These are phyloP conservation scores for Monilinia vaccinii-corymbosi DNA, from an alignment of 2,329 filamentous ascomycete species.

Conservation along the genomic window DNA sequence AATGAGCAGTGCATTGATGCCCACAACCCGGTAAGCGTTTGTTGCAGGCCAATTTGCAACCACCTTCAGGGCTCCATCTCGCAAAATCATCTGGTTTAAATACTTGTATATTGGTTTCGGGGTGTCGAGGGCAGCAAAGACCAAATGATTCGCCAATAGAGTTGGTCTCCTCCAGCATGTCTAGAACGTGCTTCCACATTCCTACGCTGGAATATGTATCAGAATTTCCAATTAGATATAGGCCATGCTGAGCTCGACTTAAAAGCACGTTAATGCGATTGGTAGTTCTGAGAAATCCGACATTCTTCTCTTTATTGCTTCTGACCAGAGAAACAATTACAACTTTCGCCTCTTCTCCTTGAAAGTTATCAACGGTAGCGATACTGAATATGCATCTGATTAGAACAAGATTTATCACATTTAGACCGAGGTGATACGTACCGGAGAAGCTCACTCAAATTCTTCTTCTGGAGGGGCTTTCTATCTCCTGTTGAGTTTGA, in stretches of 20 bases:
- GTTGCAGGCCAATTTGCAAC: conserved; percentile 30
- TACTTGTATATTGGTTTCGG: conserved; percentile 31
- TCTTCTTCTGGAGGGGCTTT: conserved; percentile 17
- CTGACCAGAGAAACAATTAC: conserved; percentile 62
- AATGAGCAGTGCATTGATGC: conserved; percentile 37
- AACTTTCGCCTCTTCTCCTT: conserved; percentile 59
- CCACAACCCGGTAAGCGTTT: conserved; percentile 33
- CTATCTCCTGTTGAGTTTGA: not conserved
- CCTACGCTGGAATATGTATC: conserved; percentile 44
- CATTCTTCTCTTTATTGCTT: conserved; percentile 49
- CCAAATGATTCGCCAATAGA: conserved; percentile 43
- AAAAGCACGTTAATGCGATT: conserved; percentile 65
- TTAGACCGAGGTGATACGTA: not conserved
- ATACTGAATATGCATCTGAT: conserved; percentile 11
- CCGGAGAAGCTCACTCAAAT: conserved; percentile 24
- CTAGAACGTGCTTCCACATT: conserved; percentile 56
- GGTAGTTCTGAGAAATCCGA: conserved; percentile 56
- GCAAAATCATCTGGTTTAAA: conserved; percentile 22
- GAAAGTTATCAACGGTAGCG: conserved; percentile 67
- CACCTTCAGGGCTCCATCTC: conserved; percentile 49
- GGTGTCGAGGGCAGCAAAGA: conserved; percentile 53
- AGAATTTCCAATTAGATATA: conserved; percentile 62
- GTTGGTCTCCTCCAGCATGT: conserved; percentile 37
- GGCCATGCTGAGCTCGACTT: conserved; percentile 56
- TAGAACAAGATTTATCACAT: not conserved